Base-by-base conservation (phyloP, 208 protist species). In the Vickermania ingenoplastis region DNA sequence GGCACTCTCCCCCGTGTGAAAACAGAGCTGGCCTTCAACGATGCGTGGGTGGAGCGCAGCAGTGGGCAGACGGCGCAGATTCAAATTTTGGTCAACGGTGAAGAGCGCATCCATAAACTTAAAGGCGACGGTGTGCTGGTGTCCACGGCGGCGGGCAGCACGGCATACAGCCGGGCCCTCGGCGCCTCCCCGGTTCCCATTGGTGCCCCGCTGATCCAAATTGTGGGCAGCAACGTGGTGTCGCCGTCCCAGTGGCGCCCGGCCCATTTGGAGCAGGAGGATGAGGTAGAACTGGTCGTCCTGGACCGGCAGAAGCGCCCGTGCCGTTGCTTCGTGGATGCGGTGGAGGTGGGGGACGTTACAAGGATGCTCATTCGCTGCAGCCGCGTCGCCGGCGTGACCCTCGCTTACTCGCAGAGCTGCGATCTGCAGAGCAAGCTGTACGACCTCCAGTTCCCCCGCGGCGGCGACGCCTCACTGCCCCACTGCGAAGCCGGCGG, bases 191-290 rank as follows among this genome's bases (percentile, higher is more conserved):
- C 89, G 1, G 79, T 95, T 22, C 89, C 89, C 1, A 85, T 95
- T 5, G 82, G 81, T 3, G 81, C 83, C 4, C 85, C 89, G 51
- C 70, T 95, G 1, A 92, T 95, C 53, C 89, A 92, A 55, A 70
- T 95, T 1, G 89, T 95, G 14, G 89, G 89, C 45, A 92, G 79
- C 75, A 95, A 95, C 51, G 86, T 95, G 2, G 85, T 95, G 17
- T 89, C 83, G 0, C 89, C 89, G 0, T 76, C 83, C 57, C 83
- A 92, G 75, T 95, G 89, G 86, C 75, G 80, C 22, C 89, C 89
- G 2, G 83, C 75, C 21, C 86, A 92, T 59, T 73, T 95, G 4
- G 73, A 92, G 52, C 89, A 92, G 57, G 89, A 95, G 65, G 85
- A 92, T 48, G 72, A 88, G 53, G 86, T 95, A 36, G 85, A 95